Percentiles rank a stretch among this genome's conserved stretches.
phyloP scores from a whole-genome alignment of 352 stramenopile genomes.

The Globisporangium cederbergense region DNA sequence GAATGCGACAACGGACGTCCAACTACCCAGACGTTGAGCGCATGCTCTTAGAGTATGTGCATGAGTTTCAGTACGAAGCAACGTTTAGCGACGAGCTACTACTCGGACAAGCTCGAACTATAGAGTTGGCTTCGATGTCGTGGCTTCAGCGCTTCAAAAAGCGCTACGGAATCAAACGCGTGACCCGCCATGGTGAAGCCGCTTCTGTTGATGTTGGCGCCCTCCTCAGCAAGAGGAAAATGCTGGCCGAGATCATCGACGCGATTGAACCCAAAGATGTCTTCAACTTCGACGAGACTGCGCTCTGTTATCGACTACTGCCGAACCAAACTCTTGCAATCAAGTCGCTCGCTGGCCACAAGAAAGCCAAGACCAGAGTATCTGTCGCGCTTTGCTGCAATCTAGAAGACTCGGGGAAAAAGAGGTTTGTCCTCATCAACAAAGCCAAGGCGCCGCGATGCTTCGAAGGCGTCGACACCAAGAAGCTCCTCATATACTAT shows the following conservation, averaged over 20 bases:
- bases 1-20: not conserved
- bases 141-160: not conserved
- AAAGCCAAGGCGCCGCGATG: not conserved
- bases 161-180: not conserved
- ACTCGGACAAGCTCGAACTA: not conserved
- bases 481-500: not conserved
- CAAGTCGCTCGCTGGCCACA: not conserved
- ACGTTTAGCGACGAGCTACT: not conserved
- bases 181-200: not conserved
- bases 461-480: not conserved
- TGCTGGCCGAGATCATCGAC: not conserved
- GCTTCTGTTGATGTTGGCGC: not conserved
- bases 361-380: not conserved
- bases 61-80: not conserved
- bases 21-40: not conserved
- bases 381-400: not conserved
- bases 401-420: not conserved
- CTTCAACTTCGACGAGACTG: not conserved
- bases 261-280: not conserved
- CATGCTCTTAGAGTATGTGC: not conserved
- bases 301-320: not conserved
- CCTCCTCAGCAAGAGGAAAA: not conserved
- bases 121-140: not conserved
- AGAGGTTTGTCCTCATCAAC: not conserved
- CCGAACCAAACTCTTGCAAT: not conserved